Evolutionary conservation across 2,329 filamentous ascomycete species (phyloP).

Genomic region (Rutstroemia sp.): DNA sequence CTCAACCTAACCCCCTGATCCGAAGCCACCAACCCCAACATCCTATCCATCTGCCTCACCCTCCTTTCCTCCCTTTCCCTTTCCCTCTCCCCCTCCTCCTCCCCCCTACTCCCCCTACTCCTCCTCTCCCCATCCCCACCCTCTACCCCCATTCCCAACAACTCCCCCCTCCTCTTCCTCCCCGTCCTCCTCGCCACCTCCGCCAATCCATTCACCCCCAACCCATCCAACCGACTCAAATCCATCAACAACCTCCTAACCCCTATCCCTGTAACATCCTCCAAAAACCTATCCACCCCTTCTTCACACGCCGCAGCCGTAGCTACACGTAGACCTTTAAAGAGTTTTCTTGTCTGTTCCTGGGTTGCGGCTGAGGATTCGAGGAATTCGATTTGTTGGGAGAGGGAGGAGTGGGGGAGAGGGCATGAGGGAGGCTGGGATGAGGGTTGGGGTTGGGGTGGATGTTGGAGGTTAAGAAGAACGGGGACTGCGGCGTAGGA

Average conservation of each 20-base stretch:
- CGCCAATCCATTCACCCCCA: slow-evolving; percentile 27
- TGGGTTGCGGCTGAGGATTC: not conserved
- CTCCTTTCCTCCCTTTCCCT: not conserved
- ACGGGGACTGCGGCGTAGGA: not conserved
- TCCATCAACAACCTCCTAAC: slow-evolving; percentile 49
- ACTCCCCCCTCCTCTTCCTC: slow-evolving; percentile 15
- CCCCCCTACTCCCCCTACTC: slow-evolving; percentile 2
- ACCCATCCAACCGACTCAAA: slow-evolving; percentile 42
- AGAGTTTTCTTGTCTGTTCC: slow-evolving; percentile 36
- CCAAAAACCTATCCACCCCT: slow-evolving; percentile 44
- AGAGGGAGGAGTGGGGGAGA: not conserved
- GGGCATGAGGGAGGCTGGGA: not conserved
- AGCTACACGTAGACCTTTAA: slow-evolving; percentile 48
- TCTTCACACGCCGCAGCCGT: slow-evolving; percentile 49
- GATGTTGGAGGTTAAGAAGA: not conserved
- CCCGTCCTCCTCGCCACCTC: slow-evolving; percentile 20
- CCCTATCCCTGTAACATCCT: slow-evolving; percentile 43
- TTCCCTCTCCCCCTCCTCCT: not conserved
- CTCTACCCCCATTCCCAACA: slow-evolving; percentile 1
- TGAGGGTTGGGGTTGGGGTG: not conserved
- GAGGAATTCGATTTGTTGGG: not conserved
- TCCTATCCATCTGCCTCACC: not conserved
- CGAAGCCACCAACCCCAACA: slow-evolving; percentile 3
- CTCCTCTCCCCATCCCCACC: not conserved
- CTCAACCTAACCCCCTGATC: slow-evolving; percentile 5